Base-by-base conservation (phyloP, 2,329 filamentous ascomycete genomes). In the Teratosphaeria gauchensis region DNA sequence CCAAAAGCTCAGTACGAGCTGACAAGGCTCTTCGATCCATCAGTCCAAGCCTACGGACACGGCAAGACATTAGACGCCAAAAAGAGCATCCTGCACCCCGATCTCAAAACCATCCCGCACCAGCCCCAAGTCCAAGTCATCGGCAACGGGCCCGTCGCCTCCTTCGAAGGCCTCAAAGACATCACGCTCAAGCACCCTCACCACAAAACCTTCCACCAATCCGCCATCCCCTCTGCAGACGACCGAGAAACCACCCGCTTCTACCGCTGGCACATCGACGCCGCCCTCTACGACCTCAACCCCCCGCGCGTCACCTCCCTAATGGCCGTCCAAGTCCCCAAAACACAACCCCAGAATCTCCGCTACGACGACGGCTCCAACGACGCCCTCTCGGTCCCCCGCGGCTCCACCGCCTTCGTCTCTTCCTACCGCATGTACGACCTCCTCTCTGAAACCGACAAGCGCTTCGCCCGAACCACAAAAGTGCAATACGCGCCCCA, bases 111-210 rank as follows among this genome's bases (percentile, higher is more conserved):
- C 0, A 83, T 92, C 51, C 88, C 88, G 0, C 85, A 89, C 65
- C 88, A 92, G 70, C 87, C 88, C 0, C 87, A 92, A 70, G 86
- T 89, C 1, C 88, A 92, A 68, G 84, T 91, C 57, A 91, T 92
- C 61, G 88, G 88, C 48, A 90, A 92, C 67, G 88, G 89, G 4
- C 80, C 82, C 53, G 80, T 92, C 1, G 71, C 80, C 1, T 80
- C 82, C 33, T 91, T 90, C 65, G 87, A 91, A 69, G 88, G 88
- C 0, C 75, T 92, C 9, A 74, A 80, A 64, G 78, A 90, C 69
- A 80, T 91, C 62, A 82, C 76, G 35, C 80, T 92, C 33, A 82
- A 82, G 58, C 89, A 92, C 68, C 88, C 89, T 5, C 88, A 92
- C 68, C 89, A 92, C 76, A 81, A 80, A 59, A 90, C 85, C 0